Evolutionary conservation across 2,329 filamentous ascomycete species (phyloP).

Genomic region (Colletotrichum sp.): DNA sequence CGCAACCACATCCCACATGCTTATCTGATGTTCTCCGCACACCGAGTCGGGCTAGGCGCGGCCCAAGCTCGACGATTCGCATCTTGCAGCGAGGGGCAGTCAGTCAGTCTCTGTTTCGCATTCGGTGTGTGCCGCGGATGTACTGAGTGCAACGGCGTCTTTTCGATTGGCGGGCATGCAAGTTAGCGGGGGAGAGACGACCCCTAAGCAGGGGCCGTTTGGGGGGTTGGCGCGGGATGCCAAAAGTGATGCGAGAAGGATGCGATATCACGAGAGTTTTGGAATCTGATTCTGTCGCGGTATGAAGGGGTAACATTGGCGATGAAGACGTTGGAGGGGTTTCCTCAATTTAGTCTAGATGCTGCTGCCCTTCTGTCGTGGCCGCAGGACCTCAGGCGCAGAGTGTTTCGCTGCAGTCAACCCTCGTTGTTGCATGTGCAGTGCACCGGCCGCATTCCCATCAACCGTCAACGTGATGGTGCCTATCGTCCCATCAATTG

Average conservation of each 20-base stretch:
- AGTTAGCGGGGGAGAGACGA: not conserved
- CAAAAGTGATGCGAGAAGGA: not conserved
- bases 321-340: not conserved
- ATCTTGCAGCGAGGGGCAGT: not conserved
- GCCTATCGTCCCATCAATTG: not conserved
- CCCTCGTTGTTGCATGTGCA: not conserved
- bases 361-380: not conserved
- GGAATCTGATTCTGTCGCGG: not conserved
- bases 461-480: not conserved
- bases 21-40: not conserved
- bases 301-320: not conserved
- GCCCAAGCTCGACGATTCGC: not conserved
- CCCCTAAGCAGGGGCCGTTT: not conserved
- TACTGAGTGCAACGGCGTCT: not conserved
- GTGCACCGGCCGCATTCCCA: not conserved
- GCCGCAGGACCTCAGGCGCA: slow-evolving; percentile 5
- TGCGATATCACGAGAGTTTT: not conserved
- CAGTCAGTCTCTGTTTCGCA: not conserved
- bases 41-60: not conserved
- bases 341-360: not conserved
- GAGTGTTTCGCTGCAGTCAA: slow-evolving; percentile 8
- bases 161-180: not conserved
- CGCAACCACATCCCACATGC: slow-evolving; percentile 15
- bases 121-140: not conserved
- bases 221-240: not conserved